Evolutionary conservation across 495 filamentous ascomycete species (phyloP).

Genomic region (Talaromyces trachyspermus): DNA sequence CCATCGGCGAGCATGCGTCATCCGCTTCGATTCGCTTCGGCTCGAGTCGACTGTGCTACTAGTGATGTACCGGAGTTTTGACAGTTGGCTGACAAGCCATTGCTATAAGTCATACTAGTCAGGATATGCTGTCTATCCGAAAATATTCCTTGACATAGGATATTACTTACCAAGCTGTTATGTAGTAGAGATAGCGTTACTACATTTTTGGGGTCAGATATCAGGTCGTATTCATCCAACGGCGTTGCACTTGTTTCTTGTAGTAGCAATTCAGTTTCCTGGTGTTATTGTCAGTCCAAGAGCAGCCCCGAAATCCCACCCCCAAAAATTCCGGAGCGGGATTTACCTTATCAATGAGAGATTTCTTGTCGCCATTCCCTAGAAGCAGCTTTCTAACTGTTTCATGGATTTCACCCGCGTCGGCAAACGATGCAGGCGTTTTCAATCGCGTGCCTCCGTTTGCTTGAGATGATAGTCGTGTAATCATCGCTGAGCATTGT

Average conservation of each 20-base stretch:
- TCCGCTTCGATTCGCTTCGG: slow-evolving; percentile 28
- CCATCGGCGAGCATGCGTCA: slow-evolving; percentile 59
- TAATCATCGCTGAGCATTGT: slow-evolving; percentile 31
- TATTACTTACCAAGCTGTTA: slow-evolving; percentile 68
- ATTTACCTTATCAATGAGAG: slow-evolving; percentile 34
- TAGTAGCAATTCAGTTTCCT: slow-evolving; percentile 65
- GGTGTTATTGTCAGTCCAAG: not conserved
- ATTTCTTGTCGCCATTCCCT: slow-evolving; percentile 21
- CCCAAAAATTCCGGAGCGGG: not conserved
- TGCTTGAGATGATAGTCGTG: slow-evolving; percentile 31
- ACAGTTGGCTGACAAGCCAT: slow-evolving; percentile 81
- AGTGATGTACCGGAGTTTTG: slow-evolving; percentile 66
- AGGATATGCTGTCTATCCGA: not conserved
- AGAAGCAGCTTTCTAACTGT: slow-evolving; percentile 57
- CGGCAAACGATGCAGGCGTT: slow-evolving; percentile 64
- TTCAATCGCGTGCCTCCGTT: slow-evolving; percentile 47
- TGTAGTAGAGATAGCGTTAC: slow-evolving; percentile 78
- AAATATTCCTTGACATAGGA: not conserved
- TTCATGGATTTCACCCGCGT: slow-evolving; percentile 59
- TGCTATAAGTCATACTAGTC: too few relatives aligned
- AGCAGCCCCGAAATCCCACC: not conserved
- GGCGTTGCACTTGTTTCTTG: slow-evolving; percentile 53
- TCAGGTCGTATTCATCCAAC: slow-evolving; percentile 70
- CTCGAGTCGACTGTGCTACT: slow-evolving; percentile 35
- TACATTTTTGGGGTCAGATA: slow-evolving; percentile 81